phyloP scores from a whole-genome alignment of 1,284 basidiomycete genomes.

The Exobasidium cylindrosporum region DNA sequence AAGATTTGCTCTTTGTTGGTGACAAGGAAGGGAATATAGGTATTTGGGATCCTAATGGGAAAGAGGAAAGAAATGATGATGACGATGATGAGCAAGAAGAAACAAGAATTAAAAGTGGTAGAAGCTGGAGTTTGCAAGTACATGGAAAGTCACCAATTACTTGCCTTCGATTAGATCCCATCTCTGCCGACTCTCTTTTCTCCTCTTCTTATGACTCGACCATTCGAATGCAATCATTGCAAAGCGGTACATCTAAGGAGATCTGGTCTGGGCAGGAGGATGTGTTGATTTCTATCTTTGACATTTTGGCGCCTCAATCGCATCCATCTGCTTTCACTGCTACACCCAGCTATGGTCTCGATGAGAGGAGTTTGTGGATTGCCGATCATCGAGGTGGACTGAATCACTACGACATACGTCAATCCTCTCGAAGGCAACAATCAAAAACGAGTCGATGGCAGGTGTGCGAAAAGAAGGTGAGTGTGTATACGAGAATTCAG shows the following conservation, averaged over 20 bases:
- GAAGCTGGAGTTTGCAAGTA: constrained; percentile 36
- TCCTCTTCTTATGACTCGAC: constrained; percentile 48
- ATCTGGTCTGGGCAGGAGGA: constrained; percentile 34
- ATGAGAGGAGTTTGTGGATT: constrained; percentile 44
- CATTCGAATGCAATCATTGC: constrained; percentile 39
- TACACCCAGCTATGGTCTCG: constrained; percentile 30
- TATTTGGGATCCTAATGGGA: constrained; percentile 43
- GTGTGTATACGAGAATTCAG: constrained; percentile 15
- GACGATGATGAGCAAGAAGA: constrained; percentile 28
- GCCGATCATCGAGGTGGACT: constrained; percentile 52
- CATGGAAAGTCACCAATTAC: constrained; percentile 45
- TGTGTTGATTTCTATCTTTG: constrained; percentile 48
- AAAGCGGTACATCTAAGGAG: constrained; percentile 26
- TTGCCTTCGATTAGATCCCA: constrained; percentile 48
- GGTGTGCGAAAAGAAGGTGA: constrained; percentile 47
- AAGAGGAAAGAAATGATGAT: constrained; percentile 10
- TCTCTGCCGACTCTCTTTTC: constrained; percentile 32
- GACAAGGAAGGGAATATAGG: constrained; percentile 50
- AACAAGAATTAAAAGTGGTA: constrained; percentile 20
- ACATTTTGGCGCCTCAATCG: constrained; percentile 39
- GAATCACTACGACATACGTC: constrained; percentile 44
- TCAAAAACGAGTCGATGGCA: constrained; percentile 37
- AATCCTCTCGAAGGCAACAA: constrained; percentile 17
- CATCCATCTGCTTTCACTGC: constrained; percentile 32
- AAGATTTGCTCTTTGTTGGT: constrained; percentile 49